Percentiles rank a stretch among this genome's conserved stretches.
Conservation (phyloP, 768 basidiomycete species). For the Pleurotus tuoliensis region DNA sequence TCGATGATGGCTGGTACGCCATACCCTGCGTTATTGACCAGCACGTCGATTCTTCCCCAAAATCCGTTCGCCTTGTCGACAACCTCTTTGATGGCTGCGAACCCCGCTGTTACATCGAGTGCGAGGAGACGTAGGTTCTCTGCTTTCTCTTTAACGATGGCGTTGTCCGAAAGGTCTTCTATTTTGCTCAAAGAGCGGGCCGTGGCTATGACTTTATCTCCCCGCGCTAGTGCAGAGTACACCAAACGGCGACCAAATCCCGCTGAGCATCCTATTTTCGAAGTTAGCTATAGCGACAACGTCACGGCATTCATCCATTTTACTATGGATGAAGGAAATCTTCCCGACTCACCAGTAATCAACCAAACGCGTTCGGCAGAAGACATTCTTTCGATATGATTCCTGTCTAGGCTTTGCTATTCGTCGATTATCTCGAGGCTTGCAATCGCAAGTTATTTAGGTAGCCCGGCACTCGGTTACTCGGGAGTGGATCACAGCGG, state of each 20-base stretch:
- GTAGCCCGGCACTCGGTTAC: too few species aligned
- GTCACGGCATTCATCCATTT: too few species aligned
- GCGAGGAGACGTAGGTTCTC: constrained; percentile 23
- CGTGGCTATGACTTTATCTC: constrained; percentile 42
- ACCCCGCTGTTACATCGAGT: constrained; percentile 34
- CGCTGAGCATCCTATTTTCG: constrained; percentile 30
- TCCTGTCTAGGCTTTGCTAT: too few species aligned
- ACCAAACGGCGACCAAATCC: constrained; percentile 39
- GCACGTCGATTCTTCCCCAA: constrained; percentile 39
- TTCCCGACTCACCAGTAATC: constrained; percentile 24
- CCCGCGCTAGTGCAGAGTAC: constrained; percentile 31
- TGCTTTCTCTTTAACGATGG: constrained; percentile 11
- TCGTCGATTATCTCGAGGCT: too few species aligned
- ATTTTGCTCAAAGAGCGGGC: constrained; percentile 33
- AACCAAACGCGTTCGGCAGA: constrained; percentile 22
- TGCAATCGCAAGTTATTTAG: too few species aligned
- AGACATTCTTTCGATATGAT: not conserved
- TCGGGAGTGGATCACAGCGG: too few species aligned
- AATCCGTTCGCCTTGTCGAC: constrained; percentile 27
- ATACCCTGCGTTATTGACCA: constrained; percentile 43
- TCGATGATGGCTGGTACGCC: constrained; percentile 31
- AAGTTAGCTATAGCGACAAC: too few species aligned
- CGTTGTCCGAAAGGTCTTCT: constrained; percentile 1
- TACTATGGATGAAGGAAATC: too few species aligned
- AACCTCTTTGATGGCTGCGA: constrained; percentile 23